A percentile compares a stretch with the other conserved stretches of the same genome.
Conservation (phyloP, 192 early-diverging fungal genomes). For the Umbelopsis isabellina region DNA sequence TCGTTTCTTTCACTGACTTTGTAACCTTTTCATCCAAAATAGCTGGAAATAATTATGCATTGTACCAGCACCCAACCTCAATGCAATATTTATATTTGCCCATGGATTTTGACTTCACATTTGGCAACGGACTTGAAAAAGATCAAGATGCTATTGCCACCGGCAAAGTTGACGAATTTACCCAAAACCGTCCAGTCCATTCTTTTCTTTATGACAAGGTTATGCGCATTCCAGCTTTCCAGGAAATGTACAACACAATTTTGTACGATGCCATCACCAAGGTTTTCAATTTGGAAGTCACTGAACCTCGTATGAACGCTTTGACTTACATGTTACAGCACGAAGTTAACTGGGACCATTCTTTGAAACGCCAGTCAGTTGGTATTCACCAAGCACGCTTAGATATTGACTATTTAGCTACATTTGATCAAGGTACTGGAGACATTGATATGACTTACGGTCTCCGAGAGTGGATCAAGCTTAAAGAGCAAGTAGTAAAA, state of each 20-base stretch:
- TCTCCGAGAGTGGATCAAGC: constrained; percentile 20
- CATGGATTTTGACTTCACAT: constrained; percentile 50
- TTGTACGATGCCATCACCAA: constrained; percentile 40
- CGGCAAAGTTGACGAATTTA: constrained; percentile 37
- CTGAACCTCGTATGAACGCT: constrained; percentile 38
- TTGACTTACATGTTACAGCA: constrained; percentile 43
- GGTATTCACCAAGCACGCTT: background rate
- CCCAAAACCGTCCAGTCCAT: constrained; percentile 30
- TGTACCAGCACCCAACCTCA: constrained; percentile 20
- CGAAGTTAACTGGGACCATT: constrained; percentile 45
- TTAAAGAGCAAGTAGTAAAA: background rate
- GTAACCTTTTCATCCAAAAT: background rate
- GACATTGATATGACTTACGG: constrained; percentile 12
- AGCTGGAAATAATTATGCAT: constrained; percentile 43
- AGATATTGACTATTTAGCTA: background rate
- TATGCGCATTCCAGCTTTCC: constrained; percentile 24
- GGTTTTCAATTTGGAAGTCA: constrained; percentile 39
- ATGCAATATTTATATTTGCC: constrained; percentile 44
- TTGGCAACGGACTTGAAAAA: constrained; percentile 45
- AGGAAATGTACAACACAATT: constrained; percentile 32
- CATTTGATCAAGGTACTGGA: background rate
- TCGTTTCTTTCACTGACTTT: background rate
- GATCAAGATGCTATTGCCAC: constrained; percentile 22
- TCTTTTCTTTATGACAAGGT: constrained; percentile 46
- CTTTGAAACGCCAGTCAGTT: constrained; percentile 21